These are phyloP conservation scores for Hamamelis virginiana DNA, from an alignment of 164 flowering plant genomes.

Conservation along the genomic window DNA sequence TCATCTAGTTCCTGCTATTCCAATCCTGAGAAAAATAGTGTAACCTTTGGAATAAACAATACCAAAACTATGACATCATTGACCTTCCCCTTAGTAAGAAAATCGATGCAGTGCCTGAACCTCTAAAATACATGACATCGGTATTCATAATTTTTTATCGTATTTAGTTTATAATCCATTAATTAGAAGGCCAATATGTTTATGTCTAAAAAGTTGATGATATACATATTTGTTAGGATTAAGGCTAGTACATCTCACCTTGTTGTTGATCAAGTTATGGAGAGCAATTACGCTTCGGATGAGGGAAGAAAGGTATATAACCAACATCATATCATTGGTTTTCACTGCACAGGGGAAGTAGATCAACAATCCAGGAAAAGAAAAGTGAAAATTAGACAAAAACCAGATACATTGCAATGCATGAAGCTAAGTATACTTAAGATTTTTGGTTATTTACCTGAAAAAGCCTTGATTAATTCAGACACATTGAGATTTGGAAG, in stretches of 20 bases:
- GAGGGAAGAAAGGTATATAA: constrained; percentile 91
- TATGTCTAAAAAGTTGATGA: not conserved
- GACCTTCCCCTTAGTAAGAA: not conserved
- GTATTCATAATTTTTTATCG: not conserved
- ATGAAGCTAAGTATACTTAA: too few species aligned
- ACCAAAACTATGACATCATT: not conserved
- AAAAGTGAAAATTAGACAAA: not conserved
- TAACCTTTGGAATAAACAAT: not conserved
- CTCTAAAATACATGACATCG: not conserved
- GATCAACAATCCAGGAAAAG: not conserved
- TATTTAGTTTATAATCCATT: not conserved
- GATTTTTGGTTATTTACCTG: constrained; percentile 45
- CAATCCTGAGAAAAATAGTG: not conserved
- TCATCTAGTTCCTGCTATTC: not conserved
- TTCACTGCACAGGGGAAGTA: constrained; percentile 52
- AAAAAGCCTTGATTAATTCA: constrained; percentile 84
- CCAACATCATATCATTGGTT: constrained; percentile 99
- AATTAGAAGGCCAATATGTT: not conserved
- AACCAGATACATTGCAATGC: not conserved
- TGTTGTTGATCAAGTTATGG: constrained; percentile 95
- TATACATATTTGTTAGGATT: not conserved
- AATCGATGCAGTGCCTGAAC: not conserved
- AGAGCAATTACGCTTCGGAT: constrained; percentile 95
- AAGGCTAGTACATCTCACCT: constrained; percentile 47
- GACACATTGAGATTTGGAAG: constrained; percentile 90